Evolutionary conservation across 192 early-diverging fungal species (phyloP), one percentile per base, ranked within the genome.

Genomic region (Coemansia guatemalensis): DNA sequence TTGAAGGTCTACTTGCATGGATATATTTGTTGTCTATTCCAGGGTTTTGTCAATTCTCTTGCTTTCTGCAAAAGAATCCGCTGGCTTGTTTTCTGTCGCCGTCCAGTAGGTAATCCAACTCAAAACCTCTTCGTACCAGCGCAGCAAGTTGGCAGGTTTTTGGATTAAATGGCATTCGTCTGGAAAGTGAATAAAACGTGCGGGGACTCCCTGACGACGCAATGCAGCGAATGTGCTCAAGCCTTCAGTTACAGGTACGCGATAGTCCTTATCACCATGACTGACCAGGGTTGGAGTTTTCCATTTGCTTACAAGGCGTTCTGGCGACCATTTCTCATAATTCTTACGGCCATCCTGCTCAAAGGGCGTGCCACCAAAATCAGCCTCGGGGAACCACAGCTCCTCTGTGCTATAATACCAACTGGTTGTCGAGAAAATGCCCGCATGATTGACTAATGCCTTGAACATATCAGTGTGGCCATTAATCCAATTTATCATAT

Each of bases 401-500:
- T 92, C 91, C 55, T 93, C 90, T 0, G 89, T 89, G 55, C 83
- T 75, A 58, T 88, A 93, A 66, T 85, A 91, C 0, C 77, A 70
- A 56, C 82, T 79, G 35, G 83, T 54, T 8, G 88, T 85, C 12
- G 84, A 83, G 68, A 94, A 92, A 57, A 91, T 85, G 54, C 92
- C 91, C 67, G 91, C 90, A 68, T 94, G 92, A 69, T 87, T 91
- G 24, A 91, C 90, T 49, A 91, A 70, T 32, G 73, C 76, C 53
- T 77, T 81, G 78, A 92, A 94, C 18, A 83, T 75, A 26, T 81
- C 56, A 12, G 86, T 90, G 65, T 94, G 89, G n/a, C 88, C 88
- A 69, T 94, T 94, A 62, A 92, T 86, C 90, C 90, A 92, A 76
- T 94, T 94, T 65, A 91, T 84, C 90, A 90, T 91, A 65, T 85